phyloP scores from a whole-genome alignment of 2,329 filamentous ascomycete species.

The Ilyonectria sp. region DNA sequence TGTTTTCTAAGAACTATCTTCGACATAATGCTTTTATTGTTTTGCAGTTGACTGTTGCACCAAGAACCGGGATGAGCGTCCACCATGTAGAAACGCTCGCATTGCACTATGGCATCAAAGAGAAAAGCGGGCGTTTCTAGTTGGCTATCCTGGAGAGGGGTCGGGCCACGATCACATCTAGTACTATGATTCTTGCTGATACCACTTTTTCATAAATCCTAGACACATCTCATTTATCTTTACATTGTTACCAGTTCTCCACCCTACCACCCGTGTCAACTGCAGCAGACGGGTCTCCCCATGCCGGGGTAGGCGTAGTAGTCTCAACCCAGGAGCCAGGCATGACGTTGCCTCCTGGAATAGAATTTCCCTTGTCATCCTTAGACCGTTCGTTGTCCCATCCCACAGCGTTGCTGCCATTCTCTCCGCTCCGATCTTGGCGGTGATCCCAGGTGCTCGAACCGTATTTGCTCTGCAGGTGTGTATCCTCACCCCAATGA shows the following conservation, averaged over 20 bases:
- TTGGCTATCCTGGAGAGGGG: slow-evolving; percentile 27
- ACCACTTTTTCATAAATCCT: slow-evolving; percentile 34
- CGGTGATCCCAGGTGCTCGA: slow-evolving; percentile 4
- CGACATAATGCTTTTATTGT: slow-evolving; percentile 32
- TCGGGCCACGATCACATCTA: slow-evolving; percentile 19
- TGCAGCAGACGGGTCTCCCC: slow-evolving; percentile 52
- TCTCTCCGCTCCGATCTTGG: slow-evolving; percentile 25
- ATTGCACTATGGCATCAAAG: slow-evolving; percentile 21
- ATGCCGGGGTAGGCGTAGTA: slow-evolving; percentile 32
- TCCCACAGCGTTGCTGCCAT: slow-evolving; percentile 38
- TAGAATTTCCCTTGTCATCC: slow-evolving; percentile 4
- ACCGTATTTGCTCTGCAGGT: not conserved
- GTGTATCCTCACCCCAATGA: slow-evolving; percentile 44
- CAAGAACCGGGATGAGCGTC: slow-evolving; percentile 1
- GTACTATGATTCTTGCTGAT: slow-evolving; percentile 39
- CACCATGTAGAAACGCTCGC: slow-evolving; percentile 1
- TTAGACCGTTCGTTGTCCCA: slow-evolving; percentile 21
- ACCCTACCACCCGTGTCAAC: slow-evolving; percentile 50
- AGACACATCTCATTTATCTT: slow-evolving; percentile 32
- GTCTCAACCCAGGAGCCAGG: slow-evolving; percentile 50
- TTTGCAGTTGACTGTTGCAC: slow-evolving; percentile 27
- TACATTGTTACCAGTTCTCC: slow-evolving; percentile 30
- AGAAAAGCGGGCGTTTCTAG: slow-evolving; percentile 20
- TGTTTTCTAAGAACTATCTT: slow-evolving; percentile 35
- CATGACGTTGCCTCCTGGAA: slow-evolving; percentile 49